These are phyloP conservation scores for Mucor racemosus DNA, from an alignment of 371 early-diverging fungal genomes.

Conservation along the genomic window DNA sequence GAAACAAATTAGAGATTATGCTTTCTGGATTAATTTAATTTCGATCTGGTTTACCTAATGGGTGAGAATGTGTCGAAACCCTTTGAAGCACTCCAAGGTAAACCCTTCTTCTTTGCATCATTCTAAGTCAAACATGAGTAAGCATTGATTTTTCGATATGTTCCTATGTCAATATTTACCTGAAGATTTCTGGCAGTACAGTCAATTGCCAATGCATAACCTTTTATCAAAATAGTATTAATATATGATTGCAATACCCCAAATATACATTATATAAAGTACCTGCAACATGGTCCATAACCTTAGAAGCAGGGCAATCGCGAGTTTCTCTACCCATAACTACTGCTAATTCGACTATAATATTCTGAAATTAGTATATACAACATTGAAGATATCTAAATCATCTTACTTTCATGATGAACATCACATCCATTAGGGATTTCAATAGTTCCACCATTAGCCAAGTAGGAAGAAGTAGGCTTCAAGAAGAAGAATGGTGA, in stretches of 20 bases:
- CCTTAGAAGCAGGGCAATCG: conserved; percentile 70
- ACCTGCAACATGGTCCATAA: conserved; percentile 72
- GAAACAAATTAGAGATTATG: background rate
- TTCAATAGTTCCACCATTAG: conserved; percentile 75
- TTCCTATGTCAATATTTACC: conserved; percentile 21
- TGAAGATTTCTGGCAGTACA: conserved; percentile 92
- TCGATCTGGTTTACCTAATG: conserved; percentile 56
- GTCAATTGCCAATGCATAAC: conserved; percentile 92
- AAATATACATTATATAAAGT: conserved; percentile 5
- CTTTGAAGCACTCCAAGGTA: conserved; percentile 94
- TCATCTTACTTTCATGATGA: conserved; percentile 81
- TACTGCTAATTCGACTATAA: conserved; percentile 87
- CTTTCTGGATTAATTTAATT: too few relatives aligned
- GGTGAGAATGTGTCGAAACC: conserved; percentile 97
- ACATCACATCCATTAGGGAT: conserved; percentile 81
- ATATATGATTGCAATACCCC: background rate
- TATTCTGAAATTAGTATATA: background rate
- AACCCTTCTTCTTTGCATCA: conserved; percentile 80
- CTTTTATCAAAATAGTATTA: conserved; percentile 33
- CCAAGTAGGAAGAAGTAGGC: conserved; percentile 87
- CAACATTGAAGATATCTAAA: background rate
- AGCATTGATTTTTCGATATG: background rate
- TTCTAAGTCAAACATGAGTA: conserved; percentile 43
- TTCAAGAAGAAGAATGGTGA: conserved; percentile 94
- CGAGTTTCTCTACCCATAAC: conserved; percentile 88